These are phyloP conservation scores for Plectranthus barbatus DNA, from an alignment of 257 asterid species.

Conservation along the genomic window DNA sequence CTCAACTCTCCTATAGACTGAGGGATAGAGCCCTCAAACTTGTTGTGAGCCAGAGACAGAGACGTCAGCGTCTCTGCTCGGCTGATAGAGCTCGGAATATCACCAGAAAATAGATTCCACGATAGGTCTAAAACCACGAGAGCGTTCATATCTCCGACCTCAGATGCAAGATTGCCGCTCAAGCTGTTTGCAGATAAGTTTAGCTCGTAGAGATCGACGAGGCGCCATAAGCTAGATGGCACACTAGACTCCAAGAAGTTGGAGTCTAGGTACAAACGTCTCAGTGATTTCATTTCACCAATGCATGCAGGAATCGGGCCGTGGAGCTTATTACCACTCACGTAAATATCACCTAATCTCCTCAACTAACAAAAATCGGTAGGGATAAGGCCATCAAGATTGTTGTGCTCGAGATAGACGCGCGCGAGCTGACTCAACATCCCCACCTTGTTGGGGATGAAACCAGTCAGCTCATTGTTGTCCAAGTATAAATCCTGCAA, in stretches of 20 bases:
- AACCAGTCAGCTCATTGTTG: neutral
- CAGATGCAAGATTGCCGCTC: neutral
- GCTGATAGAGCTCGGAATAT: constrained; percentile 34
- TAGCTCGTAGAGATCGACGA: neutral
- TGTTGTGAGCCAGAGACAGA: constrained; percentile 35
- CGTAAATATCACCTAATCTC: neutral
- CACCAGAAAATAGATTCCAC: constrained; percentile 26
- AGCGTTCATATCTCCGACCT: neutral
- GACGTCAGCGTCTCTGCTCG: constrained; percentile 15
- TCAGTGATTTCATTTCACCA: neutral
- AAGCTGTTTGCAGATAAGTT: neutral
- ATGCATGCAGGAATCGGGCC: neutral
- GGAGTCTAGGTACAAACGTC: neutral
- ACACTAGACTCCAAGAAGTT: neutral
- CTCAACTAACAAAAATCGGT: neutral
- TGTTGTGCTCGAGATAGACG: neutral
- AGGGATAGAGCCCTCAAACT: constrained; percentile 36
- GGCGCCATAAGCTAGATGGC: neutral
- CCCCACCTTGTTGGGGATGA: neutral
- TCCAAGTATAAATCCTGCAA: neutral
- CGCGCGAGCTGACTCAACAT: neutral
- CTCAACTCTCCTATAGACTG: constrained; percentile 24
- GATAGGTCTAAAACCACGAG: neutral
- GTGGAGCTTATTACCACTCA: neutral
- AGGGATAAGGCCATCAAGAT: neutral